Percentiles rank a stretch among this genome's conserved stretches.
Conservation (phyloP, 768 basidiomycete species). For the Lactifluus volemus region DNA sequence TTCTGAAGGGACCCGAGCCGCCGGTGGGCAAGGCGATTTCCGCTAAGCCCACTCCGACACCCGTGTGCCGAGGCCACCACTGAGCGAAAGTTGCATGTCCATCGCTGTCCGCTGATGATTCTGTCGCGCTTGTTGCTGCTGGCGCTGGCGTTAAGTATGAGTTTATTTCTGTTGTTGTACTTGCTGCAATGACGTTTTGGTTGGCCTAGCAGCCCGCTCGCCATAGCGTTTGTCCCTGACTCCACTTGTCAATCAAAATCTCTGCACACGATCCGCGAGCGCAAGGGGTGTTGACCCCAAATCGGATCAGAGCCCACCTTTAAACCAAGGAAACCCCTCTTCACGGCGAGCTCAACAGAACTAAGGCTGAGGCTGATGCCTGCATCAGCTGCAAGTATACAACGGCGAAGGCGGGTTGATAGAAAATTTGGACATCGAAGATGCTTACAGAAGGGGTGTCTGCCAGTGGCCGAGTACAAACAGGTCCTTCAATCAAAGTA, state of each 20-base stretch:
- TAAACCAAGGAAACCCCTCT: no score
- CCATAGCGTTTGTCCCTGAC: slow-evolving; percentile 12
- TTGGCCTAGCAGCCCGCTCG: slow-evolving; percentile 10
- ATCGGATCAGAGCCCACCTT: no score
- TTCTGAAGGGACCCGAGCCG: not conserved
- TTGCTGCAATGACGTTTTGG: not conserved
- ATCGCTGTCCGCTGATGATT: slow-evolving; percentile 2
- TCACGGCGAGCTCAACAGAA: no score
- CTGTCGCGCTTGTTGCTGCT: slow-evolving; percentile 9
- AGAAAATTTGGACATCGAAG: no score
- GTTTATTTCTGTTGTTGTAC: not conserved
- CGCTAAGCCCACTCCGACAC: slow-evolving; percentile 1
- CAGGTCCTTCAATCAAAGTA: no score
- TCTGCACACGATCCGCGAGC: no score
- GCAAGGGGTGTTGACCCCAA: no score
- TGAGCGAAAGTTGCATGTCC: slow-evolving; percentile 9
- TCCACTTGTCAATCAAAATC: not conserved
- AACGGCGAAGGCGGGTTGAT: no score
- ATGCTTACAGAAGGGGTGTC: no score
- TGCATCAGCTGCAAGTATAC: no score
- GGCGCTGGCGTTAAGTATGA: not conserved
- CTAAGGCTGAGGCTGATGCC: no score
- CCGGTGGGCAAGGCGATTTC: slow-evolving; percentile 1
- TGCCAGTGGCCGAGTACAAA: no score
- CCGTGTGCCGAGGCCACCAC: slow-evolving; percentile 10